Conservation (phyloP, 352 stramenopile genomes). For the Stephanocyclus meneghinianus region DNA sequence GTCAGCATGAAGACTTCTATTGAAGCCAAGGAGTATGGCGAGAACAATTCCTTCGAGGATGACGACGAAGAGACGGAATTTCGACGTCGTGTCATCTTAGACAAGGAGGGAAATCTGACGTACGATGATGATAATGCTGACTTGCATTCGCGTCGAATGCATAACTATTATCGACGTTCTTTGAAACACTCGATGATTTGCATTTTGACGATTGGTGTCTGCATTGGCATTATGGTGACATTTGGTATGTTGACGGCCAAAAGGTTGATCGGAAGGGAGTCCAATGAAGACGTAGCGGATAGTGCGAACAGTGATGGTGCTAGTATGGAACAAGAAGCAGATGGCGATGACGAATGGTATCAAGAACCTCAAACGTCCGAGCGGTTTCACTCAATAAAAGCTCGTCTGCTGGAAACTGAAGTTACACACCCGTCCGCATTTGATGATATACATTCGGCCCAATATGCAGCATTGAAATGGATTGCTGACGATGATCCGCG, state of each 20-base stretch:
- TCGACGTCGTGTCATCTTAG: slow-evolving; percentile 19
- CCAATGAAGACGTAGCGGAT: background rate
- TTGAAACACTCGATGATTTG: slow-evolving; percentile 15
- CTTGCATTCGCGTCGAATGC: slow-evolving; percentile 22
- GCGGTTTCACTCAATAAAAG: slow-evolving; percentile 38
- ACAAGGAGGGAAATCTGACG: slow-evolving; percentile 27
- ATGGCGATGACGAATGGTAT: background rate
- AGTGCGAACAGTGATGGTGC: background rate
- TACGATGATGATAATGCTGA: slow-evolving; percentile 19
- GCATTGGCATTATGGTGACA: slow-evolving; percentile 1
- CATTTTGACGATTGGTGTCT: slow-evolving; percentile 8
- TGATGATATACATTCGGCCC: slow-evolving; percentile 37
- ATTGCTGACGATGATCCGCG: slow-evolving; percentile 35
- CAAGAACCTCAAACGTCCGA: background rate
- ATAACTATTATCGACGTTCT: slow-evolving; percentile 12
- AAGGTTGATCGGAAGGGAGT: background rate
- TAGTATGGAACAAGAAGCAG: background rate
- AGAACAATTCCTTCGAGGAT: slow-evolving; percentile 9
- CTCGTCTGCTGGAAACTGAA: slow-evolving; percentile 8
- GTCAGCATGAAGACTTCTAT: background rate
- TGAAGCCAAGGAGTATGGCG: slow-evolving; percentile 24
- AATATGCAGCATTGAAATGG: slow-evolving; percentile 48
- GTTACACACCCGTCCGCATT: slow-evolving; percentile 17
- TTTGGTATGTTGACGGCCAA: slow-evolving; percentile 1
- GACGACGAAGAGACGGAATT: slow-evolving; percentile 22